A percentile compares a stretch with the other conserved stretches of the same genome.
phyloP scores from a whole-genome alignment of 805 yeast species.

The Lipomyces spencermartinsiae region DNA sequence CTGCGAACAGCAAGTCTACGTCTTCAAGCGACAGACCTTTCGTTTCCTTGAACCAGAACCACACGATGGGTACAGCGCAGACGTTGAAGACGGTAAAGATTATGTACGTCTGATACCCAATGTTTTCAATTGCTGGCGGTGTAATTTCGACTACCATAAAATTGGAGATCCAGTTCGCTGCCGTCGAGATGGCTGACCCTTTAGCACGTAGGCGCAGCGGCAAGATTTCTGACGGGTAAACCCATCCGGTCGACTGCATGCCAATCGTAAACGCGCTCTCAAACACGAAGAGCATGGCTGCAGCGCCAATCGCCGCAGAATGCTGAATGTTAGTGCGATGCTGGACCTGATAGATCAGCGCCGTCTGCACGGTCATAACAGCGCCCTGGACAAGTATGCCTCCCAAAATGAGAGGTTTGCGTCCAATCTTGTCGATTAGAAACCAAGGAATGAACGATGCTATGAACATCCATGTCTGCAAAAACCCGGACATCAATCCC shows the following conservation, averaged over 20 bases:
- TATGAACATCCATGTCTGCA: conserved; percentile 40
- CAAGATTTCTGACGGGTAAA: conserved; percentile 23
- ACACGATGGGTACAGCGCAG: conserved; percentile 13
- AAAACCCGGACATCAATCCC: conserved; percentile 26
- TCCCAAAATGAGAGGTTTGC: conserved; percentile 50
- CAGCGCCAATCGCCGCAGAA: conserved; percentile 28
- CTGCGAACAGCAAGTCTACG: conserved; percentile 17
- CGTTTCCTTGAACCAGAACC: conserved; percentile 23
- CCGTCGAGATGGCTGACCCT: conserved; percentile 23
- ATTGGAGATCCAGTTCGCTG: conserved; percentile 28
- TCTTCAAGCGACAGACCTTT: conserved; percentile 48
- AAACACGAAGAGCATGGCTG: conserved; percentile 30
- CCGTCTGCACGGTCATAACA: conserved; percentile 29
- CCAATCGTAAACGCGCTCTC: conserved; percentile 31
- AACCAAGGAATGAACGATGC: conserved; percentile 66
- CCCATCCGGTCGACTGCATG: conserved; percentile 32
- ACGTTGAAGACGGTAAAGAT: conserved; percentile 62
- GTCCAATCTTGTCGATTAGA: conserved; percentile 64
- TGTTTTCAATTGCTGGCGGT: conserved; percentile 58
- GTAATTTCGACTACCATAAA: conserved; percentile 47
- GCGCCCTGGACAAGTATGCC: conserved; percentile 22
- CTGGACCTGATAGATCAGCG: conserved; percentile 27
- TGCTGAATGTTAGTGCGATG: conserved; percentile 12
- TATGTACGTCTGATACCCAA: conserved; percentile 63
- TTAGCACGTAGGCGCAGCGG: conserved; percentile 23